Base-by-base conservation (phyloP, 805 yeast genomes). In the Lipomyces oligophaga region DNA sequence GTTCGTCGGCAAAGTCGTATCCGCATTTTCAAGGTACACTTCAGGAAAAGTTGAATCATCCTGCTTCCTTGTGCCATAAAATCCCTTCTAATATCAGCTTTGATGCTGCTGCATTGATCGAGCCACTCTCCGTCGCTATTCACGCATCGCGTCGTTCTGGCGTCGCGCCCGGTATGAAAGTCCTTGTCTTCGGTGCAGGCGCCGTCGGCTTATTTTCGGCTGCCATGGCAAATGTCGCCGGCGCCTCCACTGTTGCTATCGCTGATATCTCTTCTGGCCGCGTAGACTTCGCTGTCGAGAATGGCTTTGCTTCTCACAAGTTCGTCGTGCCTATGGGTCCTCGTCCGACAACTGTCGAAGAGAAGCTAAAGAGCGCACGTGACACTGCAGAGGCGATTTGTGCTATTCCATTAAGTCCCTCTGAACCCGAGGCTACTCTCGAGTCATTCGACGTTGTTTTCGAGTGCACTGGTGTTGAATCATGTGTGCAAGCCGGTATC, bases 21-120 rank as follows among this genome's bases (percentile, higher is more conserved):
- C 75, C 80, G 60, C 95, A 86, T 65, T 85, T 83, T 63, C 87
- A 86, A 93, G 96, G 96, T 85, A 85, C 51, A 82, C 94, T 31
- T 81, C 86, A 45, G 93, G 83, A 58, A 86, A 88, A 19, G 82
- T 83, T 57, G 79, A 85, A 65, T 81, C 85, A 54, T 68, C 76
- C 53, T 87, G 90, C 53, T 79, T 81, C 55, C 70, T 78, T 65
- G 89, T 54, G 60, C 45, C 58, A 62, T 54, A 59, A 81, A 60
- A 67, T 85, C 45, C 90, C 94, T 3, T 81, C 78, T 11, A 72
- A 77, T 54, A 82, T 85, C 15, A 70, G 83, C 2, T 74, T 79
- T 41, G 90, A 83, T 60, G 79, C 82, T 4, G 94, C 90, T 55
- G 93, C 94, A 0, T 64, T 84, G 61, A 83, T 81, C 28, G 95